Base-by-base conservation (phyloP, 1,284 basidiomycete genomes). In the Stygiomarasmius scandens region DNA sequence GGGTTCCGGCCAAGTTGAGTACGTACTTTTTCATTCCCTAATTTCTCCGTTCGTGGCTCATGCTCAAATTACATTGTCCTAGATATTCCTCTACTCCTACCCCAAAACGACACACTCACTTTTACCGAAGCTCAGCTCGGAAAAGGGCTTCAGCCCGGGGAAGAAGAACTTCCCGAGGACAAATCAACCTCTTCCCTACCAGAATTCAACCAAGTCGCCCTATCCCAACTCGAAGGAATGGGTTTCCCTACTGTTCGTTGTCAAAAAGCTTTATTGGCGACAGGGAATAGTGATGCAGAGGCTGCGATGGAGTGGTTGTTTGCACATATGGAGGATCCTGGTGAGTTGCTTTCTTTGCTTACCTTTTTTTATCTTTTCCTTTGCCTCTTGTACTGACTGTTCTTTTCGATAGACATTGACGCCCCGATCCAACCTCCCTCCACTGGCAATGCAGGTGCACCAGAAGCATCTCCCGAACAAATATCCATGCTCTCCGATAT, bases 241-340 rank as follows among this genome's bases (percentile, higher is more conserved):
- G 95, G 95, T 0, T 97, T 97, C 79, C 89, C 94, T 0, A 70
- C 76, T 0, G 71, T 93, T 3, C 83, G 94, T 22, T 94, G 92
- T 69, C 89, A 96, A 66, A 94, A 93, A 66, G 96, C 96, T 0
- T 73, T 98, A 14, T 77, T 96, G 2, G 95, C 94, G 0, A 98
- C 95, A 0, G 93, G 93, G 0, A 92, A 92, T 67, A 76, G 72
- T 12, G 86, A 90, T 63, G 78, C 90, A 0, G 93, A 96, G 66
- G 81, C 80, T 0, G 96, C 96, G 0, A 97, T 96, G 93, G 89
- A 93, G 62, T 99, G 96, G 96, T 73, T 99, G 43, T 97, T 99
- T 69, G 81, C 77, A 54, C 96, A 98, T 72, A 94, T 96, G 92
- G 96, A 98, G 8, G 96, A 98, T 72, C 80, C 91, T 9, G 92